Evolutionary conservation across 2,329 filamentous ascomycete species (phyloP), one percentile per base, ranked within the genome.

Genomic region (Epichloe sp.): DNA sequence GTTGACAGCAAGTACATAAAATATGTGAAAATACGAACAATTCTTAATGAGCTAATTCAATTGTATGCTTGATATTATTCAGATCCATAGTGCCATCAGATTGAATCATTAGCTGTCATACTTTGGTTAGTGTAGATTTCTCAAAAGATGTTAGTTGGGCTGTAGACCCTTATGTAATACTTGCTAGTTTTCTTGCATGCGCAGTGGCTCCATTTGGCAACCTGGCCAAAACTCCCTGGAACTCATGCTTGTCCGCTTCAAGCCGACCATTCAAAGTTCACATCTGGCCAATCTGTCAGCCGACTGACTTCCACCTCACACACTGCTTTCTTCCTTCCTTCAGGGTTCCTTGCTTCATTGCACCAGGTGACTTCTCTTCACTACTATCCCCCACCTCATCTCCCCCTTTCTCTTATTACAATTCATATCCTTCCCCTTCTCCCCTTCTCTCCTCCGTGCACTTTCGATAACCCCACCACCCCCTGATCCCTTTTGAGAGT

Each of bases 401-500:
- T 42, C 12, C 23, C 11, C 38, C 26, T 42, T 19, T 49, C 37
- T 17, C 21, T 26, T 49, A 17, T 44, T 26, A 10, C 40, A 49
- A 11, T 26, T 31, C 19, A 26, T 19, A 10, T 26, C 15, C 38
- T 35, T 36, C 31, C 14, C 40, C 38, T 31, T 17, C n/a, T n/a
- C n/a, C 7, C 14, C 15, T 44, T 35, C 21, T 44, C 23, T 19
- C n/a, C 8, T 8, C 48, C 45, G 47, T 50, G 54, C 26, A 15
- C 26, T 36, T 45, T 41, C 11, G 21, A 36, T 47, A 45, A 51
- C 52, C 52, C 52, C 47, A 49, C 46, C 48, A 26, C 54, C 53
- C 44, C 53, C 55, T 48, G 50, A 55, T 52, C 47, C 44, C 49
- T 53, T 48, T 44, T 49, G 52, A 31, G 51, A 54, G 44, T 34